Percentiles rank a stretch among this genome's conserved stretches.
Conservation (phyloP, 2,329 filamentous ascomycete species). For the Alternaria panax region DNA sequence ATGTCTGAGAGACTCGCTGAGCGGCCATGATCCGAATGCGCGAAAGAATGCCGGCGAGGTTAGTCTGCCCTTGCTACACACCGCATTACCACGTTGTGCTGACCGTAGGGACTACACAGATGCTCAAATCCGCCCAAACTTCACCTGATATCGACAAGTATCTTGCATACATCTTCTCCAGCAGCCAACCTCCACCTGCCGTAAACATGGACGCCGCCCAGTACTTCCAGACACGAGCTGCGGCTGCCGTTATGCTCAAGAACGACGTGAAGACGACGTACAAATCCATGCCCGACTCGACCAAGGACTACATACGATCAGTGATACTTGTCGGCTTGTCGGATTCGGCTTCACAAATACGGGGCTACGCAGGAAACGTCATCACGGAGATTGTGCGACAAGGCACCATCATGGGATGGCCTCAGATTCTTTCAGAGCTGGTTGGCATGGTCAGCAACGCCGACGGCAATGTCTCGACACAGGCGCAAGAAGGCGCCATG, state of each 20-base stretch:
- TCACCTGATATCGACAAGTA: slow-evolving; percentile 98
- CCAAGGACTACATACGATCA: slow-evolving; percentile 78
- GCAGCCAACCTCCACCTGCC: slow-evolving; percentile 66
- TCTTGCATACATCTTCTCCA: slow-evolving; percentile 88
- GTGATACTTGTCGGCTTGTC: slow-evolving; percentile 80
- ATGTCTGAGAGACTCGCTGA: slow-evolving; percentile 91
- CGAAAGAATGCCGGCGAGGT: slow-evolving; percentile 92
- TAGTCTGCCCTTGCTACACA: slow-evolving; percentile 50
- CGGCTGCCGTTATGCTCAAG: slow-evolving; percentile 93
- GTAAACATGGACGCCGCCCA: slow-evolving; percentile 66
- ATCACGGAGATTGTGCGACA: slow-evolving; percentile 89
- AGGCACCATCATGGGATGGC: slow-evolving; percentile 89
- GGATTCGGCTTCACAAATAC: slow-evolving; percentile 81
- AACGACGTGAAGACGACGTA: slow-evolving; percentile 84
- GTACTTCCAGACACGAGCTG: slow-evolving; percentile 80
- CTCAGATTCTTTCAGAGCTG: slow-evolving; percentile 84
- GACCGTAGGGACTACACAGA: slow-evolving; percentile 62
- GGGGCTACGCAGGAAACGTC: slow-evolving; percentile 89
- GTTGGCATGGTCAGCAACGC: slow-evolving; percentile 79
- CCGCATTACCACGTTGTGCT: slow-evolving; percentile 28
- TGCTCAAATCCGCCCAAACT: slow-evolving; percentile 87
- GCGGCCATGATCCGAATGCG: slow-evolving; percentile 76
- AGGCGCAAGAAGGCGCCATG: slow-evolving; percentile 92
- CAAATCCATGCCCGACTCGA: slow-evolving; percentile 76
- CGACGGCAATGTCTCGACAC: slow-evolving; percentile 69